These are phyloP conservation scores for Candida mesenterica DNA, from an alignment of 1,139 yeast genomes.

Conservation along the genomic window DNA sequence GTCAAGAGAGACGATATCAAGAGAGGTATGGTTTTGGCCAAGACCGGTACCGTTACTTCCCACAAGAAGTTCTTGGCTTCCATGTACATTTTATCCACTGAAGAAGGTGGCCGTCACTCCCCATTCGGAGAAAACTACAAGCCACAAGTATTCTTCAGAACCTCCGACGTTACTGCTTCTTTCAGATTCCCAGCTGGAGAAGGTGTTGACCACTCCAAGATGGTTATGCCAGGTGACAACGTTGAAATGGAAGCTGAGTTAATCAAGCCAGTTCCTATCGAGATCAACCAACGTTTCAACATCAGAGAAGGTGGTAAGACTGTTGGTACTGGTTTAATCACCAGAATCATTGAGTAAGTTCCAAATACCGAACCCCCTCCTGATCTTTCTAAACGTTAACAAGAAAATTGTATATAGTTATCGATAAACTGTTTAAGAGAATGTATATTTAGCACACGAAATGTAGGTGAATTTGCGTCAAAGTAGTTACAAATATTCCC, in stretches of 20 bases:
- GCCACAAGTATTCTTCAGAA: conserved; percentile 96
- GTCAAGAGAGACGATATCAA: conserved; percentile 94
- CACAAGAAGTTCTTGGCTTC: conserved; percentile 95
- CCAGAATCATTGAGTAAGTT: conserved; percentile 80
- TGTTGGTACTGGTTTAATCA: conserved; percentile 97
- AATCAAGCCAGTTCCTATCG: conserved; percentile 90
- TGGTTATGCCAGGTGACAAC: conserved; percentile 98
- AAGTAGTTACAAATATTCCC: neutral
- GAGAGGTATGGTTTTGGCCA: conserved; percentile 97
- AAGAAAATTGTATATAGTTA: conserved; percentile 6
- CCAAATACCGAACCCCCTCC: too few species aligned
- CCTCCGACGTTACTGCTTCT: conserved; percentile 92
- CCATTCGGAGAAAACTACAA: conserved; percentile 96
- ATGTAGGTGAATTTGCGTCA: too few species aligned
- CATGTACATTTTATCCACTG: conserved; percentile 86
- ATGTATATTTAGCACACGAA: neutral
- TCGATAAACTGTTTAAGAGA: conserved; percentile 3
- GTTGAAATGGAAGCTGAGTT: conserved; percentile 93
- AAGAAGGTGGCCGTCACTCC: conserved; percentile 99
- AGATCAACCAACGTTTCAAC: conserved; percentile 97
- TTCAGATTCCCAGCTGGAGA: conserved; percentile 89
- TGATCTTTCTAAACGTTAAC: conserved; percentile 4
- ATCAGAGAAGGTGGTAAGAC: conserved; percentile 99
- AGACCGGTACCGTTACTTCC: conserved; percentile 89
- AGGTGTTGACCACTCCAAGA: conserved; percentile 76